Evolutionary conservation across 2,329 filamentous ascomycete genomes (phyloP), one percentile per base, ranked within the genome.

Genomic region (Aaosphaeria arxii): DNA sequence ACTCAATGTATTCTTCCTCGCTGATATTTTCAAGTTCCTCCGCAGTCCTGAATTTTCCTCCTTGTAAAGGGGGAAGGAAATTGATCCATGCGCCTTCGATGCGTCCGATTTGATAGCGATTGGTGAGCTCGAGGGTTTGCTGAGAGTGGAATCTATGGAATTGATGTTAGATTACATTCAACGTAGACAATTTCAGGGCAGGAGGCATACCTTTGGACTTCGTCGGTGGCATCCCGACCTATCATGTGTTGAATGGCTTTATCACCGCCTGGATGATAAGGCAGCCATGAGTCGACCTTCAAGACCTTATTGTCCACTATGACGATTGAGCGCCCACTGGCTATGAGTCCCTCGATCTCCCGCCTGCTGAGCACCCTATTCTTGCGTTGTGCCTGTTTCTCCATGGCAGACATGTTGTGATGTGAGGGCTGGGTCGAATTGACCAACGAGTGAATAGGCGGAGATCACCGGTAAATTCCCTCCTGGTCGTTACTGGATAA

Each of bases 171-270:
- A 9, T 3, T 2, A 7, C 7, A 28, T 4, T 24, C 9, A 31
- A 42, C 38, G 41, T 2, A 11, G 9, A 31, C 4, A 31, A 11
- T 17, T 38, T 11, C 41, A 5, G 3, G 41, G 11, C 24, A 41
- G 50, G 7, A 44, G 41, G 77, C 86, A 44, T 80, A 96, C 89
- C 86, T 89, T 69, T 87, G 89, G 52, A 97, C 86, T 72, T 97
- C 94, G 70, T 96, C 91, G 7, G 92, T 96, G 44, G 90, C 92
- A 82, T 96, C 91, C 72, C 87, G 84, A 52, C 91, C 91, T 51
- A 97, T 83, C 90, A 96, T 94, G 67, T 99, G 94, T 67, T 84
- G 77, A 55, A 99, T 95, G 46, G 92, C 83, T 72, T 91, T 94
- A 61, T 92, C 86, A 58, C 94, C 94, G 48, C 94, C 94, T 9